Conservation (phyloP, 2,329 filamentous ascomycete species). For the Epichloe bromicola region DNA sequence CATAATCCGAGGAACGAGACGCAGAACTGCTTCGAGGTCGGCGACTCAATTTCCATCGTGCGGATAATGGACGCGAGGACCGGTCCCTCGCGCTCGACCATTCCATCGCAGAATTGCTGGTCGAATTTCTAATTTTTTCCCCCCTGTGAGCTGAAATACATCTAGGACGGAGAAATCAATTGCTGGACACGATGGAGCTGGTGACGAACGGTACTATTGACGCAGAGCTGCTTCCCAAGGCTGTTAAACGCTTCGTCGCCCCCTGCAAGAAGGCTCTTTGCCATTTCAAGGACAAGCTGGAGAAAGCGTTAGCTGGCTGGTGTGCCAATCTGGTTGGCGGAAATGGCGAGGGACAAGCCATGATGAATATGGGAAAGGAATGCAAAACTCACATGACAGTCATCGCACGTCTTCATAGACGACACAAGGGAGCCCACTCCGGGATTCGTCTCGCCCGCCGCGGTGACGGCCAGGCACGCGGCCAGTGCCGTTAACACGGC, state of each 20-base stretch:
- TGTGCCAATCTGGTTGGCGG: neutral
- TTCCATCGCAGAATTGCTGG: conserved; percentile 38
- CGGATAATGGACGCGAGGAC: conserved; percentile 35
- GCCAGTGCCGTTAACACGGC: neutral
- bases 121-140: conserved; percentile 28
- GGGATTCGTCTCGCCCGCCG: neutral
- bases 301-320: neutral
- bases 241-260: conserved; percentile 27
- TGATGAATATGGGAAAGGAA: too few relatives aligned
- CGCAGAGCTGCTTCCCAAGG: conserved; percentile 16
- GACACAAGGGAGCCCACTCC: neutral
- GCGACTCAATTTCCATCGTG: conserved; percentile 32
- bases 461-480: neutral
- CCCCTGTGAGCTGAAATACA: too few relatives aligned
- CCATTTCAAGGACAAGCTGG: conserved; percentile 10
- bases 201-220: conserved; percentile 12
- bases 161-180: too few relatives aligned
- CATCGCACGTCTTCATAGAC: conserved; percentile 1
- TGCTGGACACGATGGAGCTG: too few relatives aligned
- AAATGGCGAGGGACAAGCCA: neutral
- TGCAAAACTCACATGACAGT: neutral
- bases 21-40: conserved; percentile 38
- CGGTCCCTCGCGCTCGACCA: conserved; percentile 36
- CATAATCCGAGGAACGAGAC: conserved; percentile 38
- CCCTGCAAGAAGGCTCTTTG: conserved; percentile 28